Evolutionary conservation across 2,329 filamentous ascomycete species (phyloP), one percentile per base, ranked within the genome.

Genomic region (Xylariaceae sp.): DNA sequence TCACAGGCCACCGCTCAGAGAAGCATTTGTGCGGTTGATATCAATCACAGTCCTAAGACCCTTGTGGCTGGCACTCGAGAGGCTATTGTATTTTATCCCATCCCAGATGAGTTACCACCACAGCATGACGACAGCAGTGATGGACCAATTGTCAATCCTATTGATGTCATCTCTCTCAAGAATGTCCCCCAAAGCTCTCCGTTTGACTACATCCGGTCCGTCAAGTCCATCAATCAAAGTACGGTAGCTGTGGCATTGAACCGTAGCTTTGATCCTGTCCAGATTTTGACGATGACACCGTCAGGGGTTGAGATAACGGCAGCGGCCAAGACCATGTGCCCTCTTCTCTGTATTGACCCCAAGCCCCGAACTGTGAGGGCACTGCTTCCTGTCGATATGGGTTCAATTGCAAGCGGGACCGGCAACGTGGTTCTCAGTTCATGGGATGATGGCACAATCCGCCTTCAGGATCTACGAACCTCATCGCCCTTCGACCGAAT

Each of bases 361-460:
- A 52, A 50, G 0, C 59, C 62, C 10, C 52, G 62, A 5, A 73
- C 68, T 1, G 67, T 74, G 10, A 62, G 72, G 25, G 72, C 74
- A 0, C 66, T 80, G 3, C 68, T 76, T 25, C 69, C 73, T 1
- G 61, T 79, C 0, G 58, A 66, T 12, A 54, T 59, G 7, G 53
- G 58, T 12, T 62, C 63, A 4, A 29, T 65, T 17, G 56, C 56
- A 2, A 58, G 57, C 10, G 64, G 67, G 1, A 63, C 62, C 17
- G 63, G 64, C 1, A 69, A 65, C 19, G 59, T 76, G 2, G 55
- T 79, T 6, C 65, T 80, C 11, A 75, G 69, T 44, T 68, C 74
- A 3, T 80, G 76, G 75, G 69, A 73, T 35, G 75, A 79, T 43
- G 76, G 76, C 7, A 76, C 71, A 1, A 68, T 71, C 42, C 67